phyloP scores from a whole-genome alignment of 371 early-diverging fungal genomes.

The Lichtheimia corymbifera region DNA sequence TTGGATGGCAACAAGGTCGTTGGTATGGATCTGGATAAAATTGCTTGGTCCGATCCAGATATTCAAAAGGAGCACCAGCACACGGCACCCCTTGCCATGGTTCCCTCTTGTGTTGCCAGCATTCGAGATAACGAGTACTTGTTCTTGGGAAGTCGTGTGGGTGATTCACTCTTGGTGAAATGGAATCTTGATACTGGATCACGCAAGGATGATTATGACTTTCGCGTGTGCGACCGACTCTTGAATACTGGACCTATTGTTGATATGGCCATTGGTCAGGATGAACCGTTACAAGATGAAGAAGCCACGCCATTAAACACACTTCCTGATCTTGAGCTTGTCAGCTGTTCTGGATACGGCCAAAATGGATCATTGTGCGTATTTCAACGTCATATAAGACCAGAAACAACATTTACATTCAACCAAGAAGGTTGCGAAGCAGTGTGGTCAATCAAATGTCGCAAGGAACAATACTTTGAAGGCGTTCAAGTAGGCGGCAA shows the following conservation, averaged over 20 bases:
- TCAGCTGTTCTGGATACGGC: constrained; percentile 80
- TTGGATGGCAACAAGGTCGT: constrained; percentile 66
- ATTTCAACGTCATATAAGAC: constrained; percentile 80
- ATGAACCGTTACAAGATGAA: constrained; percentile 22
- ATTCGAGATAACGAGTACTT: constrained; percentile 62
- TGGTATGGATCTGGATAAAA: constrained; percentile 40
- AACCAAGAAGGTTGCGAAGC: constrained; percentile 65
- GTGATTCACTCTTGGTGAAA: constrained; percentile 81
- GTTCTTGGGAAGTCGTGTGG: constrained; percentile 81
- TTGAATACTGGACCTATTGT: constrained; percentile 80
- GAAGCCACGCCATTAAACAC: constrained; percentile 10
- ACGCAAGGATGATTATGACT: constrained; percentile 41
- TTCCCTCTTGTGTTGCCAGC: constrained; percentile 64
- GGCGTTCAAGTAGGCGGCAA: constrained; percentile 43
- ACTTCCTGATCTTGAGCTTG: constrained; percentile 73
- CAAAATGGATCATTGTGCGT: constrained; percentile 76
- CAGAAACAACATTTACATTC: constrained; percentile 71
- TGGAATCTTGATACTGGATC: constrained; percentile 29
- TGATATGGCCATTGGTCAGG: constrained; percentile 76
- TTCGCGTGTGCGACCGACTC: constrained; percentile 78
- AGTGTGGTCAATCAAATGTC: constrained; percentile 70
- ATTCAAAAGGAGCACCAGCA: background rate
- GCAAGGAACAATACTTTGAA: constrained; percentile 52
- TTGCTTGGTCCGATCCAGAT: constrained; percentile 21
- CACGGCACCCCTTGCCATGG: constrained; percentile 20